Evolutionary conservation across 192 early-diverging fungal species (phyloP).

Genomic region (Coemansia sp.): DNA sequence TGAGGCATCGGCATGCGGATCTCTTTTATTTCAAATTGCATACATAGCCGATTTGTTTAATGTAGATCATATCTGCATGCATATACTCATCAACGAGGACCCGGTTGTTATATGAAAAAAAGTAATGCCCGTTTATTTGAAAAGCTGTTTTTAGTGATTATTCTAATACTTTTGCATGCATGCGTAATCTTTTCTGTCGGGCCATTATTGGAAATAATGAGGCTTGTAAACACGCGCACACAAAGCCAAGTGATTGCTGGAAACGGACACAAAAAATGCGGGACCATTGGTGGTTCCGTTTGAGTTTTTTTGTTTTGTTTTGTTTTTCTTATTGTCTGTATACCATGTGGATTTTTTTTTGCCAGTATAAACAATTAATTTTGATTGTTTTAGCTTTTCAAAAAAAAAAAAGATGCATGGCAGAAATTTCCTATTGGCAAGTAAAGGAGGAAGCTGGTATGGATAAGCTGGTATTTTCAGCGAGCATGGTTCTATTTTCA

Average conservation of each 20-base stretch:
- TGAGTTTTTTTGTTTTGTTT: neutral
- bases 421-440: too few species aligned
- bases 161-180: conserved; percentile 1
- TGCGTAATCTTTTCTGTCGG: neutral
- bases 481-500: neutral
- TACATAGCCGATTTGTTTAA: neutral
- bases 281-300: neutral
- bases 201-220: neutral
- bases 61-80: neutral
- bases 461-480: neutral
- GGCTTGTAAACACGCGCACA: neutral
- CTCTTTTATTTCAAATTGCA: neutral
- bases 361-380: neutral
- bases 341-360: neutral
- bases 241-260: neutral
- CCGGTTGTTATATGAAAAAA: neutral
- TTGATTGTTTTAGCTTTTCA: neutral
- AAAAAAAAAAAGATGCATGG: neutral
- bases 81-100: neutral
- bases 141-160: neutral
- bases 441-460: neutral
- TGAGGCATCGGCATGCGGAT: neutral
- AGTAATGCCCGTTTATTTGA: neutral
- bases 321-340: neutral
- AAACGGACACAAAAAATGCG: neutral